Conservation (phyloP, 208 protist genomes). For the Trypanosoma platydactyli region DNA sequence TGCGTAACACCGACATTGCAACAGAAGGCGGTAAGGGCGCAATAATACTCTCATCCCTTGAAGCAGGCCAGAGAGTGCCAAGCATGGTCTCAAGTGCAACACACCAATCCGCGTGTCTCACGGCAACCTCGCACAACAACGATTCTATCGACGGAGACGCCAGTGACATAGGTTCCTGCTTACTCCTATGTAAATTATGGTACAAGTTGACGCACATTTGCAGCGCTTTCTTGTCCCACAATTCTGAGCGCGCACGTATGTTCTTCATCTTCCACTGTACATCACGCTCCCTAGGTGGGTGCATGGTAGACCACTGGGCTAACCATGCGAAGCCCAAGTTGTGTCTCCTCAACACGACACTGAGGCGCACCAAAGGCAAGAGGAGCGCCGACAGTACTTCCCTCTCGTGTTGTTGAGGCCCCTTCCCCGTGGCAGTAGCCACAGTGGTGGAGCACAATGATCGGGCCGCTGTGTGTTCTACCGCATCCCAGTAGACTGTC, state of each 20-base stretch:
- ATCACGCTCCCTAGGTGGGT: conserved; percentile 30
- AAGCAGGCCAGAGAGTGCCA: conserved; percentile 24
- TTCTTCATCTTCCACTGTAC: conserved; percentile 34
- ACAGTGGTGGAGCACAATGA: not conserved
- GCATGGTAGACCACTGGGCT: conserved; percentile 37
- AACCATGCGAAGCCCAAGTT: conserved; percentile 62
- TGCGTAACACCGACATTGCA: conserved; percentile 35
- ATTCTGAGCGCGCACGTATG: conserved; percentile 43
- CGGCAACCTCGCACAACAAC: conserved; percentile 52
- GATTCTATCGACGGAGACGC: conserved; percentile 4
- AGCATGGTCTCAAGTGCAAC: conserved; percentile 40
- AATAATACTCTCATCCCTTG: conserved; percentile 4
- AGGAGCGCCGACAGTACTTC: conserved; percentile 50
- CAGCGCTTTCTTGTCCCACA: conserved; percentile 41
- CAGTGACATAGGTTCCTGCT: not conserved
- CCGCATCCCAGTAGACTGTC: conserved; percentile 70
- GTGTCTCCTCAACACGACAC: conserved; percentile 25
- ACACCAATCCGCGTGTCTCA: conserved; percentile 50
- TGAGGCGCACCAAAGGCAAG: conserved; percentile 49
- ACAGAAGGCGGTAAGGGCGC: conserved; percentile 35
- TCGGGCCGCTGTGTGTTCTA: conserved; percentile 49
- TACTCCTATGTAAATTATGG: not conserved
- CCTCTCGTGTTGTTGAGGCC: conserved; percentile 37
- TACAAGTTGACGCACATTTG: conserved; percentile 28
- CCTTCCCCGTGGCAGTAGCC: not conserved